These are phyloP conservation scores for Trichomonas vaginalis DNA, from an alignment of 208 protist genomes.

Conservation along the genomic window DNA sequence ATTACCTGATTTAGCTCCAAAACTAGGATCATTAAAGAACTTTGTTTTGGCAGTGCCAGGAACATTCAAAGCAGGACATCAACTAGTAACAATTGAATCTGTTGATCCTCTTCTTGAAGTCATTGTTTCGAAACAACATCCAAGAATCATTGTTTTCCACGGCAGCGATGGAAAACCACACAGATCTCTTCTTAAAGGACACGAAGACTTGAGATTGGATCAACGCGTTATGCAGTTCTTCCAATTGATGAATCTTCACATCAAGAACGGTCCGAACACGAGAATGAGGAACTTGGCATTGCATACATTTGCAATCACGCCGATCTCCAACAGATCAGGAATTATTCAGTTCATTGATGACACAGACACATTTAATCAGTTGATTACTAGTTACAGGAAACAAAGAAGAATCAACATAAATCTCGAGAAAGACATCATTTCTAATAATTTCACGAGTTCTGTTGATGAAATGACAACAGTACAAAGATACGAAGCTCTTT, in stretches of 20 bases:
- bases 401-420: not conserved
- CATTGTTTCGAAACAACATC: not conserved
- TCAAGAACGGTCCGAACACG: not conserved
- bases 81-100: not conserved
- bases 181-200: not conserved
- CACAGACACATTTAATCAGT: not conserved
- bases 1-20: not conserved
- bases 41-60: not conserved
- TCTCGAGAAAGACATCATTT: not conserved
- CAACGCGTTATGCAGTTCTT: not conserved
- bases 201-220: not conserved
- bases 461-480: not conserved
- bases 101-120: not conserved
- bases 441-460: not conserved
- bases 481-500: not conserved
- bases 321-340: not conserved
- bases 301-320: not conserved
- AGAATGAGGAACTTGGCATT: not conserved
- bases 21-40: not conserved
- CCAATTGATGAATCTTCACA: not conserved
- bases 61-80: not conserved
- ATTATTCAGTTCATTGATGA: not conserved
- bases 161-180: not conserved
- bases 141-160: not conserved
- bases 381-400: not conserved